These are phyloP conservation scores for Penicillium sp. DNA, from an alignment of 2,329 filamentous ascomycete species.

Conservation along the genomic window DNA sequence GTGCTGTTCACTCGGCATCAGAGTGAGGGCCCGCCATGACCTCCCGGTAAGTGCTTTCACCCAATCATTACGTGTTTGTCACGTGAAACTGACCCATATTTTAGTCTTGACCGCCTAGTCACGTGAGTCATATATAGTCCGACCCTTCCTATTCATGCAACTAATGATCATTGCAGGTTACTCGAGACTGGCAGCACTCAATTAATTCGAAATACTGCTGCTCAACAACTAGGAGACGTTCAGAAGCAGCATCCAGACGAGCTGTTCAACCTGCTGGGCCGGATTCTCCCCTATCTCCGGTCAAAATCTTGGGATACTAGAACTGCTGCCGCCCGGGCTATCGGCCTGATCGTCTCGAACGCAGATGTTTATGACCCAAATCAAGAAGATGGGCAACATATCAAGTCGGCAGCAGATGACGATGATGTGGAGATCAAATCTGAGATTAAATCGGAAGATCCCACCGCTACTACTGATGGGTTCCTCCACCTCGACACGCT, in stretches of 20 bases:
- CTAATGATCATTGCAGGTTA: constrained; percentile 56
- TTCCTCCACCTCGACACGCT: constrained; percentile 68
- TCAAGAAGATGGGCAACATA: constrained; percentile 56
- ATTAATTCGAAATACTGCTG: constrained; percentile 92
- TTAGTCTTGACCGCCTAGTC: constrained; percentile 76
- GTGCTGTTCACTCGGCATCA: constrained; percentile 22
- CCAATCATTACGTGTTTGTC: constrained; percentile 25
- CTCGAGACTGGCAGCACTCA: constrained; percentile 96
- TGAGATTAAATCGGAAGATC: constrained; percentile 39
- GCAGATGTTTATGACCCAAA: constrained; percentile 87
- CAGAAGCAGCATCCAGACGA: constrained; percentile 98
- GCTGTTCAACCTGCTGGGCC: constrained; percentile 86
- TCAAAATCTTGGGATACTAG: constrained; percentile 97
- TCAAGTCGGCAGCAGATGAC: constrained; percentile 51
- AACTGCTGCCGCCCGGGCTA: constrained; percentile 85
- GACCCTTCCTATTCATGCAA: constrained; percentile 4
- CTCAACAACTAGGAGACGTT: constrained; percentile 93
- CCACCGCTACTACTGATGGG: constrained; percentile 48
- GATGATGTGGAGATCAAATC: constrained; percentile 39
- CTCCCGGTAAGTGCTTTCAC: constrained; percentile 37
- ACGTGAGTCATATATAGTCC: constrained; percentile 59
- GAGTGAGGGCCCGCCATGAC: constrained; percentile 36
- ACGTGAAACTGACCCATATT: constrained; percentile 33
- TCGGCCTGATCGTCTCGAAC: constrained; percentile 90
- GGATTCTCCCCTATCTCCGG: constrained; percentile 90